Percentiles rank a stretch among this genome's conserved stretches.
Conservation (phyloP, 768 basidiomycete genomes). For the Tulasnella calospora region DNA sequence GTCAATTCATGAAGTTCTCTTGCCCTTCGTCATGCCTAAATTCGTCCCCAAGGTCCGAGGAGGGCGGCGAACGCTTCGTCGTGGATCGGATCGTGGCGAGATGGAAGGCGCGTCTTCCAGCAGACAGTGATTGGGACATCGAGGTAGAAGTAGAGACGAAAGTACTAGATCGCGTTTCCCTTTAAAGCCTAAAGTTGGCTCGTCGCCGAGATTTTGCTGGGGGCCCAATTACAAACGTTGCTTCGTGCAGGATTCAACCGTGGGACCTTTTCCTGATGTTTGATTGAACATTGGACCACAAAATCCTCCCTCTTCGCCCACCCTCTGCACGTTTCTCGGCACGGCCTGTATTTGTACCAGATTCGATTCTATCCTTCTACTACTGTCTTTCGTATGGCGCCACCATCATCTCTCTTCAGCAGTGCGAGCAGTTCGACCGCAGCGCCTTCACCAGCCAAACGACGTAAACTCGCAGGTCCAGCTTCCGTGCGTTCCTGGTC, state of each 20-base stretch:
- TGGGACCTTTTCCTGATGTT: not conserved
- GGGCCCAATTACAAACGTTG: not conserved
- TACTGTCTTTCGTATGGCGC: not conserved
- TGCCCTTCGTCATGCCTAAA: not conserved
- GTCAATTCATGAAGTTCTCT: not conserved
- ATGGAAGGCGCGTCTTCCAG: not conserved
- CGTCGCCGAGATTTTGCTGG: too few species aligned
- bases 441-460: conserved; percentile 14
- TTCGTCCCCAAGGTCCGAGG: not conserved
- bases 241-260: not conserved
- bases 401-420: not conserved
- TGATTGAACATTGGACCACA: conserved; percentile 6
- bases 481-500: not conserved
- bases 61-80: not conserved
- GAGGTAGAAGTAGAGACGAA: not conserved
- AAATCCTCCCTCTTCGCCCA: not conserved
- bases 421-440: not conserved
- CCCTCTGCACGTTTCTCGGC: not conserved
- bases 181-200: not conserved
- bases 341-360: not conserved
- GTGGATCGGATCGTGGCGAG: not conserved
- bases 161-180: not conserved
- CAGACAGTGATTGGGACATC: not conserved
- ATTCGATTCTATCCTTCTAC: not conserved
- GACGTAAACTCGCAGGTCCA: conserved; percentile 3